Evolutionary conservation across 2,329 filamentous ascomycete species (phyloP), one percentile per base, ranked within the genome.

Genomic region (Rhinocladiella mackenziei): DNA sequence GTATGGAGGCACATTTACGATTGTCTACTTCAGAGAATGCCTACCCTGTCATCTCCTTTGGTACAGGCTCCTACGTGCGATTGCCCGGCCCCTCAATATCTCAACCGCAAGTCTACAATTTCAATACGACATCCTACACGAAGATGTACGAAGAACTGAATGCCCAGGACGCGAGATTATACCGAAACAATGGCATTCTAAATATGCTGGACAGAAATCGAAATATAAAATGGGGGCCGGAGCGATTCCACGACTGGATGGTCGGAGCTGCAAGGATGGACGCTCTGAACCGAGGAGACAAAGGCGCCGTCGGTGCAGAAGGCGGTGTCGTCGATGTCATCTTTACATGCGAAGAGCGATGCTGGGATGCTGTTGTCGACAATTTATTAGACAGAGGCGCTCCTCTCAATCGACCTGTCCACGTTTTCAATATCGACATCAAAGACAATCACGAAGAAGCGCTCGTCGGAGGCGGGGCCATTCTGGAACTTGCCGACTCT

Each of bases 1-100:
- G 87, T n/a, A 97, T 98, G 92, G 92, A 97, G 75, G 91, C 91
- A n/a, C 92, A 98, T 66, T 80, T 96, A 19, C 86, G 87, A 52
- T 82, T 98, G 23, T 87, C 92, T 3, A 78, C 85, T 48, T 86
- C 88, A 37, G 70, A 84, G 41, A 92, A 89, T 35, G 71, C 83
- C 36, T 97, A 92, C 61, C 92, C 92, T n/a, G 91, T 95, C 56
- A 94, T 97, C 58, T 97, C 91, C 13, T 98, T 97, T 64, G 92
- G 92, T 51, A 98, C 92, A 0, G 92, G 92, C 43, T 95, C 89
- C 13, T 81, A 95, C 13, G 92, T 98, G 56, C 87, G 92, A 18
- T 75, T 98, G 0, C 92, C 92, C 0, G 92, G 92, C 0, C 91
- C 92, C 1, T 85, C 83, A 23, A 92, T 96, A 53, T 84, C 81